phyloP scores from a whole-genome alignment of 2,329 filamentous ascomycete species.

The Ampelomyces quisqualis region DNA sequence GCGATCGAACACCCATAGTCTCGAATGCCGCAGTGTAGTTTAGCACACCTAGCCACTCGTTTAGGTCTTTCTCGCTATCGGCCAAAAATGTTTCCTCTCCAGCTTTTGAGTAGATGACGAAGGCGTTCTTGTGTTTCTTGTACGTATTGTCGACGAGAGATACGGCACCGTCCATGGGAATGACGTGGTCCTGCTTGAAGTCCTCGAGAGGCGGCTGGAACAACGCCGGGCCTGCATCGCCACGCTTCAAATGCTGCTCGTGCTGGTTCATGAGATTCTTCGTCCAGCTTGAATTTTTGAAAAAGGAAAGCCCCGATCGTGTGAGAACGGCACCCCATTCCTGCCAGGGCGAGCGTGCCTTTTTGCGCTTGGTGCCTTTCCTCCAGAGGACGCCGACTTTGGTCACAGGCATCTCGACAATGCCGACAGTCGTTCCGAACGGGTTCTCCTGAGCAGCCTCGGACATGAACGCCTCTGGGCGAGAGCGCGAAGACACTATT shows the following conservation, averaged over 20 bases:
- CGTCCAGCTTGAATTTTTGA: conserved; percentile 89
- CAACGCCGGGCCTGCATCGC: conserved; percentile 73
- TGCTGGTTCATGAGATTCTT: conserved; percentile 88
- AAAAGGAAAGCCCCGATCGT: conserved; percentile 95
- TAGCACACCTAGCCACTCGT: conserved; percentile 93
- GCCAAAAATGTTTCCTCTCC: conserved; percentile 90
- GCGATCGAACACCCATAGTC: conserved; percentile 86
- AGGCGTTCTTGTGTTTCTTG: conserved; percentile 93
- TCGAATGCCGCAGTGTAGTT: conserved; percentile 96
- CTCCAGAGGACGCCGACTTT: conserved; percentile 95
- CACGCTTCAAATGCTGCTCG: conserved; percentile 76
- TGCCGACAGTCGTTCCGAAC: conserved; percentile 75
- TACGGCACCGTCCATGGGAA: conserved; percentile 91
- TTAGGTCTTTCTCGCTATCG: conserved; percentile 86
- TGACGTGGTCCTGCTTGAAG: conserved; percentile 90
- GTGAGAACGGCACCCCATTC: conserved; percentile 98
- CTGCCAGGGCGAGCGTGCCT: conserved; percentile 93
- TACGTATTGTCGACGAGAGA: conserved; percentile 83
- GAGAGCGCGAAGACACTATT: conserved; percentile 89
- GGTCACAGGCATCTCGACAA: conserved; percentile 96
- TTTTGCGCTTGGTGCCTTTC: conserved; percentile 91
- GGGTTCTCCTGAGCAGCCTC: conserved; percentile 83
- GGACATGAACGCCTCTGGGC: conserved; percentile 92
- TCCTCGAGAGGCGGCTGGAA: conserved; percentile 88
- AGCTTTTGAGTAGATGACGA: conserved; percentile 78